These are phyloP conservation scores for Metschnikowia colocasiae DNA, from an alignment of 805 yeast species.

Conservation along the genomic window DNA sequence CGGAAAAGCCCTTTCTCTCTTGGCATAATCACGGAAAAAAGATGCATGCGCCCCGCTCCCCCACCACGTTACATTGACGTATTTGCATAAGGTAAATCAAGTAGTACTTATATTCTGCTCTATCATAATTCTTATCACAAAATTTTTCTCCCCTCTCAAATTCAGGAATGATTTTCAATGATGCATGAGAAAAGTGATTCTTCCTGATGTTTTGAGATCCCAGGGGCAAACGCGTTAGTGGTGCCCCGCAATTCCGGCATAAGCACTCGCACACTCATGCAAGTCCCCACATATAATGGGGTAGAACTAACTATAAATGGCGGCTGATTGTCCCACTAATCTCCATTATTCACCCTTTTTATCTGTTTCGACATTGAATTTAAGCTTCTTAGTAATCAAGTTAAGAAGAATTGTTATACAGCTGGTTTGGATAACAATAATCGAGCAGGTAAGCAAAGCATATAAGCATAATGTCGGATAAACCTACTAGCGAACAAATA, in stretches of 20 bases:
- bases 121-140: no score
- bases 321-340: background rate
- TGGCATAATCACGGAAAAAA: background rate
- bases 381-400: background rate
- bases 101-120: background rate
- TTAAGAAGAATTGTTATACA: background rate
- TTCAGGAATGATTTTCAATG: background rate
- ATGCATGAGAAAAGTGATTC: background rate
- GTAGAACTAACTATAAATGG: background rate
- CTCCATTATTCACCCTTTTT: background rate
- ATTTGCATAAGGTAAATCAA: background rate
- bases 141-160: background rate
- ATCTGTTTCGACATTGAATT: background rate
- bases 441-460: background rate
- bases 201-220: background rate
- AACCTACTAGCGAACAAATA: background rate
- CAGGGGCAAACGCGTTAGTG: background rate
- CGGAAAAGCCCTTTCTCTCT: background rate
- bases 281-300: background rate
- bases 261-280: background rate
- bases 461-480: conserved; percentile 1
- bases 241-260: conserved; percentile 1
- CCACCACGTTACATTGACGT: background rate
- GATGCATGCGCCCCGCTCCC: conserved; percentile 4
- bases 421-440: conserved; percentile 1